Base-by-base conservation (phyloP, 345 rosid species). In the Schrenkiella parvula region DNA sequence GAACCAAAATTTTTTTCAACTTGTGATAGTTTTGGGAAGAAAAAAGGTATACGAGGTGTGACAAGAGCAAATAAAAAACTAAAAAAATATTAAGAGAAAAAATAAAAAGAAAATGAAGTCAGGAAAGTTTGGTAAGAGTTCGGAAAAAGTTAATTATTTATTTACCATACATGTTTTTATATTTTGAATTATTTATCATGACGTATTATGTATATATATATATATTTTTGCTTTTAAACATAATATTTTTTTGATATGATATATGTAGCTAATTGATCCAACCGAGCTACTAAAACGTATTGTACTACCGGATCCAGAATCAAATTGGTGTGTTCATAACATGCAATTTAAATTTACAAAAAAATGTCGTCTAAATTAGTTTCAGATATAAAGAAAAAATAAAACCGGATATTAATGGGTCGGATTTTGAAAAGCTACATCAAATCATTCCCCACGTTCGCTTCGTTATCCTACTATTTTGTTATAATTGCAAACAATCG, bases 381-480 rank as follows among this genome's bases (percentile, higher is more conserved):
- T 9, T 9, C 25, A 47, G 14, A 47, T 47, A 47, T 19, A 47
- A 43, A 21, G 14, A 21, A 47, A 47, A 47, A 9, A 46, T n/a
- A 46, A 44, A 31, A 31, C 34, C 8, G 8, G 25, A 23, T 23
- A 23, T 23, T 23, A n/a, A n/a, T n/a, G 66, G 42, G 10, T 46
- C 13, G 56, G 37, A 28, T 11, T 66, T 52, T 28, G 10, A 48
- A 66, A 66, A 74, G 61, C 62, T 74, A 74, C 18, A 58, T 55
- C 66, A 52, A 76, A 70, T 76, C 34, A 70, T 70, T 76, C 71
- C 56, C 65, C 77, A 73, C 71, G 73, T 73, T 77, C 53, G 60
- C 65, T 73, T 22, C 14, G 62, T 14, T 35, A 52, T 44, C 31
- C 15, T 75, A 68, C 73, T 69, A 62, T 63, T 62, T 62, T 59